Evolutionary conservation across 352 stramenopile genomes (phyloP), one percentile per base, ranked within the genome.

Genomic region (Phytophthora boehmeriae): DNA sequence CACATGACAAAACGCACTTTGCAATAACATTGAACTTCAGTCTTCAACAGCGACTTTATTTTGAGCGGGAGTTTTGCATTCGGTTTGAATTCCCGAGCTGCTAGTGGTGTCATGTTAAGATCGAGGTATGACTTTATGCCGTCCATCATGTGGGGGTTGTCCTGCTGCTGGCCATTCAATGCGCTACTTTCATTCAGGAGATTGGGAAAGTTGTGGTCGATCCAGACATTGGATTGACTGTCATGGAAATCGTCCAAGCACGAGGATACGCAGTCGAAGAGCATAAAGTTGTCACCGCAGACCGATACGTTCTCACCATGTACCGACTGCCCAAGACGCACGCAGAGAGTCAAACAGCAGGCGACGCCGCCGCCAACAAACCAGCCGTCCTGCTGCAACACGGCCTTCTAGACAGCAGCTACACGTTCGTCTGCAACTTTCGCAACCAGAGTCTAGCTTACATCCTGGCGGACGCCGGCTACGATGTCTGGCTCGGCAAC

Each of bases 401-500:
- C 49, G 77, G 77, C 10, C 61, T 87, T 23, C 55, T 88, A 0
- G 78, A 86, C 63, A 83, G 67, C 36, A 78, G 67, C 22, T 88
- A 70, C 59, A 78, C 78, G 27, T 88, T 59, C 36, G 71, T 86
- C 8, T 61, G 63, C 59, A 86, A 88, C 68, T 88, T 70, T 63
- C 63, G 72, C 9, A 78, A 62, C 20, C 75, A 88, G 60, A 84
- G 73, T 39, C 51, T 88, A 13, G 78, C 70, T 5, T 86, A 76
- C 62, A 22, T 88, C 28, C 57, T 88, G 11, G 75, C 68, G 0
- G 78, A 88, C 22, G 75, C 70, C 8, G 78, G 78, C 1, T 88
- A 80, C 46, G 78, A 88, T 23, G 77, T 87, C 14, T 87, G 77
- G 77, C 75, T 87, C 19, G 77, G 77, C 35, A 87, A 87, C 73